A percentile compares a stretch with the other conserved stretches of the same genome.
phyloP scores from a whole-genome alignment of 495 filamentous ascomycete species.

The Daldinia childiae region DNA sequence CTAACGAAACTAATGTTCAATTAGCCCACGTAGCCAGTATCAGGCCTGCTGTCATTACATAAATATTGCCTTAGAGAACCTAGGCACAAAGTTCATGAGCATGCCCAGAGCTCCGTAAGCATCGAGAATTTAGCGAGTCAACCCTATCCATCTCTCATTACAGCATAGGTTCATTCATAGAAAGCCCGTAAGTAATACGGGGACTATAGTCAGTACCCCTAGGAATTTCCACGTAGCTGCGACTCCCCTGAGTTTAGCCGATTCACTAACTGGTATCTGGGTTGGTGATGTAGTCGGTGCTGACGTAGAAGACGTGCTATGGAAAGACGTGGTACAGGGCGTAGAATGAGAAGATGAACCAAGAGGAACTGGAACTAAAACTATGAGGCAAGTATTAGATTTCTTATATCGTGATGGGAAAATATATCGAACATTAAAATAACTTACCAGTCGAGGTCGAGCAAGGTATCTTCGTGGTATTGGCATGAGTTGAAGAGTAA shows the following conservation, averaged over 20 bases:
- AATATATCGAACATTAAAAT: background rate
- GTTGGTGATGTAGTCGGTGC: conserved; percentile 18
- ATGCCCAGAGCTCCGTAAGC: background rate
- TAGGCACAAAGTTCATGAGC: background rate
- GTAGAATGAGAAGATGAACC: background rate
- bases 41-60: background rate
- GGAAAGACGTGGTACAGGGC: conserved; percentile 4
- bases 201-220: conserved; percentile 2
- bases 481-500: conserved; percentile 11
- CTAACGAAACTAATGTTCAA: background rate
- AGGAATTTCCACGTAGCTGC: background rate
- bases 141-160: background rate
- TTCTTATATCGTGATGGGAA: background rate
- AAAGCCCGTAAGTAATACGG: conserved; percentile 12
- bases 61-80: background rate
- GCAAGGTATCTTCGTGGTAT: conserved; percentile 31
- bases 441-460: conserved; percentile 37
- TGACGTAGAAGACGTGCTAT: conserved; percentile 10
- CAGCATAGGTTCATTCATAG: conserved; percentile 6
- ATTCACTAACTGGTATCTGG: conserved; percentile 32
- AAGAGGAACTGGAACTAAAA: conserved; percentile 1
- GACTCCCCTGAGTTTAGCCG: background rate
- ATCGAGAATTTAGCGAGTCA: background rate
- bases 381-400: conserved; percentile 20
- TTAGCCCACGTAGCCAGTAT: background rate